Conservation (phyloP, 345 rosid genomes). For the Hevea brasiliensis region DNA sequence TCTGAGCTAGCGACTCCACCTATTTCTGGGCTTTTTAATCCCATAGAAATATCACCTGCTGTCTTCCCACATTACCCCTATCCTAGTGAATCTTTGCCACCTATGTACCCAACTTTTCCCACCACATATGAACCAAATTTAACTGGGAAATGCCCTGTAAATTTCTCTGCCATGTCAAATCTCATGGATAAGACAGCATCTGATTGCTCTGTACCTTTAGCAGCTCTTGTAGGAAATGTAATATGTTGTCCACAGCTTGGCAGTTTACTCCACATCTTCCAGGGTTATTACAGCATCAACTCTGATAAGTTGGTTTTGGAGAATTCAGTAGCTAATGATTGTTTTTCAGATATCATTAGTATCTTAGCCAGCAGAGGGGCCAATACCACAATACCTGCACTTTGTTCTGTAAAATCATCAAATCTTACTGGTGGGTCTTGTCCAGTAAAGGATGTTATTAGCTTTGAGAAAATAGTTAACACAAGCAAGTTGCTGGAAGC, state of each 20-base stretch:
- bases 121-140: slow-evolving; percentile 72
- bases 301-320: slow-evolving; percentile 75
- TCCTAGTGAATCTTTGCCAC: slow-evolving; percentile 61
- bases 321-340: slow-evolving; percentile 71
- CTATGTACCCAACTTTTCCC: slow-evolving; percentile 85
- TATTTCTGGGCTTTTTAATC: slow-evolving; percentile 63
- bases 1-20: slow-evolving; percentile 75
- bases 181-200: slow-evolving; percentile 69
- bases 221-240: slow-evolving; percentile 82
- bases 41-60: slow-evolving; percentile 87
- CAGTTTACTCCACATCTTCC: slow-evolving; percentile 82
- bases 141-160: slow-evolving; percentile 87
- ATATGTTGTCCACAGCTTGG: slow-evolving; percentile 93
- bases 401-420: slow-evolving; percentile 74
- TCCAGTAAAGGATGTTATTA: slow-evolving; percentile 61
- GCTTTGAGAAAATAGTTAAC: slow-evolving; percentile 72
- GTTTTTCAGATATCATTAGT: slow-evolving; percentile 93
- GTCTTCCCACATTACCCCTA: slow-evolving; percentile 64
- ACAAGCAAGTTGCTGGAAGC: slow-evolving; percentile 78
- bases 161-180: slow-evolving; percentile 67
- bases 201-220: slow-evolving; percentile 79
- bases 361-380: slow-evolving; percentile 86
- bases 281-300: slow-evolving; percentile 53
- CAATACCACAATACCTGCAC: slow-evolving; percentile 55
- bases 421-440: slow-evolving; percentile 94